A percentile compares a stretch with the other conserved stretches of the same genome.
These are phyloP conservation scores for Paramyrothecium sp. DNA, from an alignment of 2,329 filamentous ascomycete species.

Conservation along the genomic window DNA sequence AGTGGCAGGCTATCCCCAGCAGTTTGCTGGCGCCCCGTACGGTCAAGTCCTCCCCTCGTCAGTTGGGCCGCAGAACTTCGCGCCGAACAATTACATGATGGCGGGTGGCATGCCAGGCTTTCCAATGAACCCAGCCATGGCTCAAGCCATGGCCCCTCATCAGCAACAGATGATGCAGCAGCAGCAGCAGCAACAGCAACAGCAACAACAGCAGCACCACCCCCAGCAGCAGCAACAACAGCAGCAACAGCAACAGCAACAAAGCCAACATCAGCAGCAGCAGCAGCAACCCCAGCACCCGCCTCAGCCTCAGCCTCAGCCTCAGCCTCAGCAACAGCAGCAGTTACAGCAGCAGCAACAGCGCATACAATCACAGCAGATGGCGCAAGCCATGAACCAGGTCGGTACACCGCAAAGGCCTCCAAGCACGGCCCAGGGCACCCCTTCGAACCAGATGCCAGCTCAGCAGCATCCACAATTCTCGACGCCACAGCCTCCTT, in stretches of 20 bases:
- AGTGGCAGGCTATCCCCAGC: constrained; percentile 60
- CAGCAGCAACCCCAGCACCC: constrained; percentile 29
- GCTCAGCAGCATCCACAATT: constrained; percentile 28
- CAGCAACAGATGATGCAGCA: constrained; percentile 45
- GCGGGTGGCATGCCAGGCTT: constrained; percentile 51
- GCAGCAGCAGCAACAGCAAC: constrained; percentile 28
- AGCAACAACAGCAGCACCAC: constrained; percentile 31
- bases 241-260: constrained; percentile 24
- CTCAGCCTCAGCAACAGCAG: constrained; percentile 24
- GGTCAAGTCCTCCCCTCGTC: constrained; percentile 50
- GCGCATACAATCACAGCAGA: constrained; percentile 14
- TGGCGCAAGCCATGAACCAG: constrained; percentile 20
- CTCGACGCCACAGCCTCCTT: constrained; percentile 31
- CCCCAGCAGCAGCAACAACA: constrained; percentile 28
- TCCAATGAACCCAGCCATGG: constrained; percentile 53
- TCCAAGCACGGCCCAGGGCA: constrained; percentile 29
- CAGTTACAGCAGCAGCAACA: constrained; percentile 13
- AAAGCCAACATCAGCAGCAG: constrained; percentile 28
- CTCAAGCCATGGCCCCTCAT: constrained; percentile 47
- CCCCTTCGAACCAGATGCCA: constrained; percentile 22
- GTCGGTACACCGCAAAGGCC: constrained; percentile 30
- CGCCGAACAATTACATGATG: constrained; percentile 48
- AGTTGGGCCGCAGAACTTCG: constrained; percentile 52
- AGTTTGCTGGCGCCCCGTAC: constrained; percentile 58
- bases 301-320: constrained; percentile 27